phyloP scores from a whole-genome alignment of 805 yeast genomes.

The Clavispora vitiphila region DNA sequence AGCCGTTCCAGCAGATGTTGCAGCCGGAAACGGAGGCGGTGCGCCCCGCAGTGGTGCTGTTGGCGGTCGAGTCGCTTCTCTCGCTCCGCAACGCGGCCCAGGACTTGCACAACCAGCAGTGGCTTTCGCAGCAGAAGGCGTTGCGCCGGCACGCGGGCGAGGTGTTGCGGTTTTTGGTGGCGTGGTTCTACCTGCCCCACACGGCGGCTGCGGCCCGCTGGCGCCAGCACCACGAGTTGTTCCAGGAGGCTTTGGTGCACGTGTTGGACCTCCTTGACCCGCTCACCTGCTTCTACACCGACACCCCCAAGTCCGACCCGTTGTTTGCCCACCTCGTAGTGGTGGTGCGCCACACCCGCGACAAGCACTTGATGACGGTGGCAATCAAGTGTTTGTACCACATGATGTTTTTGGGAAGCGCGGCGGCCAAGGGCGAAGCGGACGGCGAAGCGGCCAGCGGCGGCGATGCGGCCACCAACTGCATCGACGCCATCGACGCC shows the following conservation, averaged over 20 bases:
- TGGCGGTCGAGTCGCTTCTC: constrained; percentile 47
- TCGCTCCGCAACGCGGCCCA: constrained; percentile 78
- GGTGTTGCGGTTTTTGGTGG: constrained; percentile 37
- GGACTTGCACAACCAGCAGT: constrained; percentile 76
- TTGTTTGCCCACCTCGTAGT: constrained; percentile 53
- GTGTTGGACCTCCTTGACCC: constrained; percentile 79
- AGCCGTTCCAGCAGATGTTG: constrained; percentile 24
- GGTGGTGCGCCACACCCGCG: constrained; percentile 50
- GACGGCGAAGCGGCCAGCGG: constrained; percentile 4
- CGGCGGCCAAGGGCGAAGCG: constrained; percentile 7
- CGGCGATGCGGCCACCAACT: constrained; percentile 27
- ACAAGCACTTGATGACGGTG: constrained; percentile 65
- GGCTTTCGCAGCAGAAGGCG: constrained; percentile 51
- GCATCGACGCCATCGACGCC: constrained; percentile 35
- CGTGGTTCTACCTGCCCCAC: constrained; percentile 27
- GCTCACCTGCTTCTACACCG: constrained; percentile 74
- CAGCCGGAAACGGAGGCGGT: constrained; percentile 15
- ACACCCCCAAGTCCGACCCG: constrained; percentile 65
- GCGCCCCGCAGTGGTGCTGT: constrained; percentile 18
- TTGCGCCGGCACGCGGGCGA: constrained; percentile 44
- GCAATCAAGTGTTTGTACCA: constrained; percentile 75
- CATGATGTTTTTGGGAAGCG: constrained; percentile 47
- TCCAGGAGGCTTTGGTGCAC: constrained; percentile 60
- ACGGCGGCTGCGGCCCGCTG: constrained; percentile 11
- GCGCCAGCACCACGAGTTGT: constrained; percentile 23